Conservation (phyloP, 2,329 filamentous ascomycete species). For the Talaromyces sp. region DNA sequence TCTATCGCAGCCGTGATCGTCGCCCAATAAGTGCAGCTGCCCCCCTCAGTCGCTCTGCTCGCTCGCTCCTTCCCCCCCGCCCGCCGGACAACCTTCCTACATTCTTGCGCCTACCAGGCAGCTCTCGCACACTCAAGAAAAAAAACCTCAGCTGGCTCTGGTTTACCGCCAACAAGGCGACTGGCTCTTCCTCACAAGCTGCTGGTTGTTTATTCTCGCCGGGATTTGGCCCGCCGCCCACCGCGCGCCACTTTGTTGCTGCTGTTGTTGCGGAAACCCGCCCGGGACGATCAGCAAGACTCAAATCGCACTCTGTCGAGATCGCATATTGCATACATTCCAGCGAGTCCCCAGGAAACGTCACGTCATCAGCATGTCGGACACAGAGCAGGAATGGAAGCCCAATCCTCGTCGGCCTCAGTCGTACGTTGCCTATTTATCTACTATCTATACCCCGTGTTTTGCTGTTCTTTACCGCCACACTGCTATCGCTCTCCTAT, state of each 20-base stretch:
- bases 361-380: constrained; percentile 40
- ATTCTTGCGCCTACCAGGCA: not conserved
- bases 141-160: constrained; percentile 7
- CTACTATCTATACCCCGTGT: not conserved
- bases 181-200: not conserved
- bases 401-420: constrained; percentile 69
- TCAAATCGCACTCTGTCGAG: not conserved
- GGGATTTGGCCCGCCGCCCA: not conserved
- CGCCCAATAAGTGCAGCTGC: not conserved
- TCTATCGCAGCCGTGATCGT: not conserved
- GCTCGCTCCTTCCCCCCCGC: not conserved
- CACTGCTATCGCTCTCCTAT: not conserved
- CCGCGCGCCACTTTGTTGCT: not conserved
- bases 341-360: constrained; percentile 9
- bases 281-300: not conserved
- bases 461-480: not conserved
- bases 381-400: constrained; percentile 74
- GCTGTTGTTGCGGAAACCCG: not conserved
- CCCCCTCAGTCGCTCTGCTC: not conserved
- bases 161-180: not conserved
- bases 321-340: constrained; percentile 3
- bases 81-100: not conserved
- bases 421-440: constrained; percentile 58
- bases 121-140: not conserved
- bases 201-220: not conserved